These are phyloP conservation scores for Vigna reflexopilosa DNA, from an alignment of 306 rosid genomes.

Conservation along the genomic window DNA sequence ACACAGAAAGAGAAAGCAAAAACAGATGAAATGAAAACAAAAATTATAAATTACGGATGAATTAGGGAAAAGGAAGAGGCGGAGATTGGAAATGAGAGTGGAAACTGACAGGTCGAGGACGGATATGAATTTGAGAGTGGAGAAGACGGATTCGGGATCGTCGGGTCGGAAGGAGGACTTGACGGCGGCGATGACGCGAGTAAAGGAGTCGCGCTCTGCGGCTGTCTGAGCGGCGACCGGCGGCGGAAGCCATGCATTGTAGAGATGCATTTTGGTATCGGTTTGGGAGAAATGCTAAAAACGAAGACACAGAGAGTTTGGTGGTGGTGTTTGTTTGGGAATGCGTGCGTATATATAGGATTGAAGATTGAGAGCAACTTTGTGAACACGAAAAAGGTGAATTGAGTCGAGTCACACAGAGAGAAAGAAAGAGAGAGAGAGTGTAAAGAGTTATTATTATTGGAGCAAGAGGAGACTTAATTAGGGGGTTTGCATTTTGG, in stretches of 20 bases:
- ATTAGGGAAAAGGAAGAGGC: conserved; percentile 22
- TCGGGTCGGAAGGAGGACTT: conserved; percentile 59
- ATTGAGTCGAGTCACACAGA: conserved; percentile 13
- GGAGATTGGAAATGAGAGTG: conserved; percentile 23
- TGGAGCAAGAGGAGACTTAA: conserved; percentile 5
- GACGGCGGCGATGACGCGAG: conserved; percentile 66
- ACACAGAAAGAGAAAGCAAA: not conserved
- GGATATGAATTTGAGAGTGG: conserved; percentile 89
- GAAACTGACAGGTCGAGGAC: conserved; percentile 87
- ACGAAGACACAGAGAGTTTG: not conserved
- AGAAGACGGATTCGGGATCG: conserved; percentile 88
- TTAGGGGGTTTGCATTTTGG: not conserved
- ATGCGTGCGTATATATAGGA: conserved; percentile 28
- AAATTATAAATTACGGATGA: not conserved
- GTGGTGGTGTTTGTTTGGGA: conserved; percentile 1
- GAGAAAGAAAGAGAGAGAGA: not conserved
- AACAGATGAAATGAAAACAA: not conserved
- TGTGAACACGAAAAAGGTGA: conserved; percentile 40
- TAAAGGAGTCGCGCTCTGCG: conserved; percentile 77
- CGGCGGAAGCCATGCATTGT: conserved; percentile 98
- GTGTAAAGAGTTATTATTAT: conserved; percentile 12
- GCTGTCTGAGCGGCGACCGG: conserved; percentile 79
- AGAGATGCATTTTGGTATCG: conserved; percentile 71
- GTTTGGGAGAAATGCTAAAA: conserved; percentile 7
- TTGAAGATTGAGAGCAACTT: conserved; percentile 41